Conservation (phyloP, 1,284 basidiomycete species). For the Trichosporon faecale region DNA sequence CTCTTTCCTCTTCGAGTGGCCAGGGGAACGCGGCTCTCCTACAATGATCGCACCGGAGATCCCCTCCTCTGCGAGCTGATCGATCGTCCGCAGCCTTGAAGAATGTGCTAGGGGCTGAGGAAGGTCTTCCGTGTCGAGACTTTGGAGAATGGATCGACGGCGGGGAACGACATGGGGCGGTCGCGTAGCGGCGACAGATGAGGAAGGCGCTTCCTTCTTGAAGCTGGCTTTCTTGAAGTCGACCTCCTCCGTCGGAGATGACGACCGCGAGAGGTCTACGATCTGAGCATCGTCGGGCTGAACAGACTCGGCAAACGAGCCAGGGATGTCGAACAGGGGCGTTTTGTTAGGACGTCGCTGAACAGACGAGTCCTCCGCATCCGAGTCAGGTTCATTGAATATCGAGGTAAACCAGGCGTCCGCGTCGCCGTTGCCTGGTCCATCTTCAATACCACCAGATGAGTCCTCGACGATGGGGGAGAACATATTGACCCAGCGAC, state of each 20-base stretch:
- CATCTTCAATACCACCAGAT: background rate
- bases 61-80: conserved; percentile 21
- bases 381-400: background rate
- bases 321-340: background rate
- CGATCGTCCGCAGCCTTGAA: conserved; percentile 14
- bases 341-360: background rate
- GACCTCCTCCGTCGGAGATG: background rate
- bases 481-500: background rate
- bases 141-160: background rate
- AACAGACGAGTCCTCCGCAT: background rate
- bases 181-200: background rate
- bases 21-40: conserved; percentile 17
- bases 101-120: background rate
- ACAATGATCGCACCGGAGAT: conserved; percentile 17
- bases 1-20: conserved; percentile 26
- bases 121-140: conserved; percentile 10
- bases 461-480: background rate
- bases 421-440: no score
- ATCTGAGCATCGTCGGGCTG: background rate
- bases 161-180: background rate
- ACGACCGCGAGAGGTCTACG: background rate
- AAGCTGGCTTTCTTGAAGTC: background rate
- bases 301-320: background rate
- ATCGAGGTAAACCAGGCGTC: background rate
- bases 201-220: background rate